Percentiles rank a stretch among this genome's conserved stretches.
phyloP scores from a whole-genome alignment of 441 rosid species.

The Erysimum cheiri region DNA sequence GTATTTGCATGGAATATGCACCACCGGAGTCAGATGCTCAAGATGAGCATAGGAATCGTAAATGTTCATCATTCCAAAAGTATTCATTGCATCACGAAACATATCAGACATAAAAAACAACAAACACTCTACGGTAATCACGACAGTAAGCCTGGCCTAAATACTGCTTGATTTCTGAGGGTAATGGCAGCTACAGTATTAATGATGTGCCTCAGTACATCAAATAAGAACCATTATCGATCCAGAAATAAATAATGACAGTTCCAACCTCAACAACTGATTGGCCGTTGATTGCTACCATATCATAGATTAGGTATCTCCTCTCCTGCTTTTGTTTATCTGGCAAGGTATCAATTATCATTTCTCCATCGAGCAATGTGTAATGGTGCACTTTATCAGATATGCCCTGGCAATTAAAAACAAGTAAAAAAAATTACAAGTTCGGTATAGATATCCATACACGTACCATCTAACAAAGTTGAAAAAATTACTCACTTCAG shows the following conservation, averaged over 20 bases:
- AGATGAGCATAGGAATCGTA: constrained; percentile 14
- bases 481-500: constrained; percentile 64
- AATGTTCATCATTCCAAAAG: not conserved
- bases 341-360: constrained; percentile 93
- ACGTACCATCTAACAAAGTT: constrained; percentile 37
- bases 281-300: constrained; percentile 81
- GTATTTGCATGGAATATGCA: constrained; percentile 12
- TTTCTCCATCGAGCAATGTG: constrained; percentile 98
- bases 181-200: constrained; percentile 17
- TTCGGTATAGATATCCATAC: constrained; percentile 21
- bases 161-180: constrained; percentile 16
- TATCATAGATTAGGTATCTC: constrained; percentile 97
- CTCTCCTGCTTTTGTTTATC: constrained; percentile 95
- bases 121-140: constrained; percentile 7
- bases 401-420: constrained; percentile 58
- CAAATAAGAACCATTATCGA: constrained; percentile 27
- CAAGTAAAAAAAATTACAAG: constrained; percentile 4
- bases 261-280: constrained; percentile 86
- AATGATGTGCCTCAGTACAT: constrained; percentile 29
- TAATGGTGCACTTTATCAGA: constrained; percentile 86
- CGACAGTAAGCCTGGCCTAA: not conserved
- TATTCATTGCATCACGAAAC: constrained; percentile 17
- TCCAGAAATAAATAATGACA: constrained; percentile 37
- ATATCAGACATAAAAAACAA: constrained; percentile 21
- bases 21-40: constrained; percentile 10